Conservation (phyloP, 768 basidiomycete genomes). For the Cyclocybe cylindracea region DNA sequence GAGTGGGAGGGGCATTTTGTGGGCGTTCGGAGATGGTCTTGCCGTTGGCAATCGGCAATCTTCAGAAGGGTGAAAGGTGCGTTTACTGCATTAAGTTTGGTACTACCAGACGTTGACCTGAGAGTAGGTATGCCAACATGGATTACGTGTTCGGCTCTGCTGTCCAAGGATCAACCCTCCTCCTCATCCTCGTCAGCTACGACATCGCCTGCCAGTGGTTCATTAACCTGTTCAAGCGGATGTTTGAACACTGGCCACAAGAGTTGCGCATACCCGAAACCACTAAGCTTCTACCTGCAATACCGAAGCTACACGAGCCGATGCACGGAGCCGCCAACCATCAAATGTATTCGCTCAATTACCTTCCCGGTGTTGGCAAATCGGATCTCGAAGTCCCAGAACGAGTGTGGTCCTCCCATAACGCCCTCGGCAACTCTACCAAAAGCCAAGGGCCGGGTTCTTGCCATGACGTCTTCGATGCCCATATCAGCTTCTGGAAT, state of each 20-base stretch:
- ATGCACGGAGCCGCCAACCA: slow-evolving; percentile 23
- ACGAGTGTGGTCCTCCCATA: too few species aligned
- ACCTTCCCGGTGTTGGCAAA: too few species aligned
- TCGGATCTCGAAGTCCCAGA: too few species aligned
- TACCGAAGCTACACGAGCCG: slow-evolving; percentile 31
- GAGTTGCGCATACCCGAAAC: background rate
- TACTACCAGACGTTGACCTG: too few species aligned
- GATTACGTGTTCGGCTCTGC: slow-evolving; percentile 6
- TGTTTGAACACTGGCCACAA: background rate
- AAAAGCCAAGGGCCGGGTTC: slow-evolving; percentile 12
- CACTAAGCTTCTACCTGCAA: background rate
- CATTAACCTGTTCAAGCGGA: slow-evolving; percentile 18
- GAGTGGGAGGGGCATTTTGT: too few species aligned
- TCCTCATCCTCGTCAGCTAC: slow-evolving; percentile 15
- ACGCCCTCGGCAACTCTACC: slow-evolving; percentile 8
- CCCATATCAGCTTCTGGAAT: slow-evolving; percentile 19
- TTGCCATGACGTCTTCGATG: slow-evolving; percentile 6
- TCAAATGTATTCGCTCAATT: too few species aligned
- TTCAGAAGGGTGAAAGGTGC: slow-evolving; percentile 28
- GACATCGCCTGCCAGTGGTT: slow-evolving; percentile 33
- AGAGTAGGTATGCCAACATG: slow-evolving; percentile 14
- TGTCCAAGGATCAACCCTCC: background rate
- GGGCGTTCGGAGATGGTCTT: too few species aligned
- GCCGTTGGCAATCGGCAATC: too few species aligned
- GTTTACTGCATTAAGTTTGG: background rate